Conservation (phyloP, 495 filamentous ascomycete species). For the Xylaria cubensis region DNA sequence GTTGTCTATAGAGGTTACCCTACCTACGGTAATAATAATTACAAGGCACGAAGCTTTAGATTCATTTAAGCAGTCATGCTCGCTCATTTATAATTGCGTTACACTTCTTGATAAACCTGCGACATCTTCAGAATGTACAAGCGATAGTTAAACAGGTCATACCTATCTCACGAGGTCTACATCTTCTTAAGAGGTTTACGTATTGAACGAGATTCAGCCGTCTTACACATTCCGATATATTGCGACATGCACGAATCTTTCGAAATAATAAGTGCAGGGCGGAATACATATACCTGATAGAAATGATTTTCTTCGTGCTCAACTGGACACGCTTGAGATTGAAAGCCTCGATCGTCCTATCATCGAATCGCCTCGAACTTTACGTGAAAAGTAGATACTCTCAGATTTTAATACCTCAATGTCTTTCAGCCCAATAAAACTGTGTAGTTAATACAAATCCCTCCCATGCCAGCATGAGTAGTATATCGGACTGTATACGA, state of each 20-base stretch:
- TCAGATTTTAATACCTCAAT: background rate
- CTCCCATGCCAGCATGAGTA: too few species aligned
- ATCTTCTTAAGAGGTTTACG: background rate
- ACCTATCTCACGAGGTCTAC: too few species aligned
- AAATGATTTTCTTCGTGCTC: background rate
- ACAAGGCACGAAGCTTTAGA: background rate
- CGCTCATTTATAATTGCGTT: background rate
- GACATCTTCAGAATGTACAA: background rate
- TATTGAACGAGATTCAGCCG: background rate
- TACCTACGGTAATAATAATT: constrained; percentile 4
- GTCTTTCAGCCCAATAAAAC: background rate
- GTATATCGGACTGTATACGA: too few species aligned
- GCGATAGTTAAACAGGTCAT: too few species aligned
- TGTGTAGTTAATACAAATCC: background rate
- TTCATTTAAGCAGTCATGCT: background rate
- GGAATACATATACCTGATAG: background rate
- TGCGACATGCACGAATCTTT: background rate
- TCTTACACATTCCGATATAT: background rate
- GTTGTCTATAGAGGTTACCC: background rate
- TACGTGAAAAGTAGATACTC: background rate
- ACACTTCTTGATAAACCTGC: background rate
- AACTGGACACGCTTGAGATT: background rate
- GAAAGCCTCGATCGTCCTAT: too few species aligned
- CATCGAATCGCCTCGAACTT: background rate
- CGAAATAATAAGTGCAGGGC: background rate